Evolutionary conservation across 2,329 filamentous ascomycete species (phyloP), one percentile per base, ranked within the genome.

Genomic region (Scolecobasidium constrictum): DNA sequence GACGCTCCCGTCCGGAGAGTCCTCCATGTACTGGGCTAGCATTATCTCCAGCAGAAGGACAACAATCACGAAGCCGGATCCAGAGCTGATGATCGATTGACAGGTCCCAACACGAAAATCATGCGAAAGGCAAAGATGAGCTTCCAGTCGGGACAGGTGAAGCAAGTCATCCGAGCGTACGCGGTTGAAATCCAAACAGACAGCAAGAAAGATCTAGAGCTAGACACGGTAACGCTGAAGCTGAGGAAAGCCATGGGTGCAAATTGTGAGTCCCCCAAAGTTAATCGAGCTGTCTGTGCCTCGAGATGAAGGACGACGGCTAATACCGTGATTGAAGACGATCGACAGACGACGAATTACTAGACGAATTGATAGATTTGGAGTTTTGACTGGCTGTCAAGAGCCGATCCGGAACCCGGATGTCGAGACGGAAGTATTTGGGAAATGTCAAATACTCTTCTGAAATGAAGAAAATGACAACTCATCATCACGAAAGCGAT

Each of bases 91-190:
- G 26, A 31, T 31, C n/a, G 19, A 7, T 21, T 15, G 15, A 23
- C 39, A 60, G 57, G 57, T 1, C 55, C 56, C 9, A 57, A 63
- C 46, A 78, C 77, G 2, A 76, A 75, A 61, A 72, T 82, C 45
- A 83, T 83, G 79, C 71, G 78, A 51, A 81, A 81, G 60, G 79
- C 78, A 7, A 71, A 78, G 50, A 78, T 81, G 49, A 76, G 72
- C 55, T 76, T 82, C 56, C 78, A 83, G 68, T 73, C 71, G 56
- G 77, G 75, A 42, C 71, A 71, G 47, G 78, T 83, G 48, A 82
- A 81, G 68, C 66, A 65, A 52, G 71, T 74, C 5, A 65, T 83
- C 48, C 58, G 65, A n/a, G 78, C 81, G 56, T 75, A 81, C 57
- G 78, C 75, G 57, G 72, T 82, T 46, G 70, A 77, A 54, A 68